Base-by-base conservation (phyloP, 2,329 filamentous ascomycete species). In the Nemania sp. region DNA sequence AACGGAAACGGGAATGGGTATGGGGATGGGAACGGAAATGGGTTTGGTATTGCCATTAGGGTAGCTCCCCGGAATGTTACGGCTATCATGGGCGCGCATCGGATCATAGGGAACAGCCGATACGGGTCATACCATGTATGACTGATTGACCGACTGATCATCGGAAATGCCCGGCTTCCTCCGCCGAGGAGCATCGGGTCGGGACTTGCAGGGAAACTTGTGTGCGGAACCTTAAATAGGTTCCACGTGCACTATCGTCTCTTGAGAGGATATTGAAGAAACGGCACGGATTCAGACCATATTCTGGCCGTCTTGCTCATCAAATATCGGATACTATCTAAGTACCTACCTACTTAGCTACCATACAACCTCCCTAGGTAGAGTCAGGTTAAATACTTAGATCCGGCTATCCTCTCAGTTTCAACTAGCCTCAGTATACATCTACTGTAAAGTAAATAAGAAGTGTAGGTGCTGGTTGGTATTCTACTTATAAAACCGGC, bases 21-120 rank as follows among this genome's bases (percentile, higher is more conserved):
- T 4, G 3, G 25, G 25, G 25, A 29, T 29, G 3, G 25, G 59
- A 49, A 46, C 50, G 54, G 18, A 20, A 39, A n/a, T n/a, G n/a
- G n/a, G n/a, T n/a, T n/a, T n/a, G n/a, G n/a, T n/a, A n/a, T n/a
- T n/a, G n/a, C n/a, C n/a, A n/a, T n/a, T 39, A 18, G 49, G 49
- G 50, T 45, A 18, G 34, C 20, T 18, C 35, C 50, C 50, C 50
- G 59, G 51, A 34, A 59, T 55, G 40, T 59, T 48, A 54, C 46
- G 59, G 59, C 32, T 17, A 5, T 46, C 40, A 54, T 46, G 37
- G n/a, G 20, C 4, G 25, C 25, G 49, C 45, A 46, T 61, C 59
- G 59, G 59, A 58, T 32, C 51, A 59, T 62, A 47, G 43, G 18
- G 46, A 62, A 59, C 59, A 62, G 59, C 55, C 51, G 59, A 62